Evolutionary conservation across 108 stramenopile genomes (phyloP).

Genomic region (Nitzschia palea): DNA sequence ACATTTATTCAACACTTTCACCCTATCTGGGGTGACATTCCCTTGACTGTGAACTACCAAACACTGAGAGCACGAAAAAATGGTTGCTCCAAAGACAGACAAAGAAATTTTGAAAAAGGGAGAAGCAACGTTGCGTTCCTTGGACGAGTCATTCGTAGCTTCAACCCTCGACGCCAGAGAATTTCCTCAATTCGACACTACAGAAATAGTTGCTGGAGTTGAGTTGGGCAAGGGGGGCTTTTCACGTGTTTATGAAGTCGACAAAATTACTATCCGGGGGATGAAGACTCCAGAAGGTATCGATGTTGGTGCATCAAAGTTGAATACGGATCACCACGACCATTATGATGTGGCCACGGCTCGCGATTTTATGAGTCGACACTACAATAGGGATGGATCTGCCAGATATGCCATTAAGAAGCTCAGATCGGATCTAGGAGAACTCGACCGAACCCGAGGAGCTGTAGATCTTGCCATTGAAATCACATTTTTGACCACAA

Average conservation of each 20-base stretch:
- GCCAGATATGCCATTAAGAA: conserved; percentile 77
- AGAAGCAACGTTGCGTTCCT: conserved; percentile 7
- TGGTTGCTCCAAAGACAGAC: not conserved
- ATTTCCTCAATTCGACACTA: conserved; percentile 27
- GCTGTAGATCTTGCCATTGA: conserved; percentile 76
- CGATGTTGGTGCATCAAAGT: too few relatives aligned
- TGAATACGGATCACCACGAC: conserved; percentile 17
- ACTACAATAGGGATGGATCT: conserved; percentile 53
- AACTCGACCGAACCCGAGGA: conserved; percentile 50
- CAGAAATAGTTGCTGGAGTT: conserved; percentile 45
- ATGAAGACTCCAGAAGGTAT: too few relatives aligned
- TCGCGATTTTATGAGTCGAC: conserved; percentile 29
- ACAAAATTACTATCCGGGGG: conserved; percentile 20
- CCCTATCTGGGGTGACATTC: too few relatives aligned
- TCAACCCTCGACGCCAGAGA: not conserved
- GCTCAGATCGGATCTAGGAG: conserved; percentile 46
- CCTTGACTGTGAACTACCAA: too few relatives aligned
- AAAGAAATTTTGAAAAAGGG: conserved; percentile 17
- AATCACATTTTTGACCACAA: conserved; percentile 52
- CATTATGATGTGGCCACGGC: conserved; percentile 52
- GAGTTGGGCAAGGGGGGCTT: conserved; percentile 67
- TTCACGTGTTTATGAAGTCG: conserved; percentile 56
- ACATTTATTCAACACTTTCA: too few relatives aligned
- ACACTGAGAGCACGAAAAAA: not conserved
- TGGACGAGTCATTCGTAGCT: conserved; percentile 32